Evolutionary conservation across 2,329 filamentous ascomycete genomes (phyloP), one percentile per base, ranked within the genome.

Genomic region (Mycogone perniciosa): DNA sequence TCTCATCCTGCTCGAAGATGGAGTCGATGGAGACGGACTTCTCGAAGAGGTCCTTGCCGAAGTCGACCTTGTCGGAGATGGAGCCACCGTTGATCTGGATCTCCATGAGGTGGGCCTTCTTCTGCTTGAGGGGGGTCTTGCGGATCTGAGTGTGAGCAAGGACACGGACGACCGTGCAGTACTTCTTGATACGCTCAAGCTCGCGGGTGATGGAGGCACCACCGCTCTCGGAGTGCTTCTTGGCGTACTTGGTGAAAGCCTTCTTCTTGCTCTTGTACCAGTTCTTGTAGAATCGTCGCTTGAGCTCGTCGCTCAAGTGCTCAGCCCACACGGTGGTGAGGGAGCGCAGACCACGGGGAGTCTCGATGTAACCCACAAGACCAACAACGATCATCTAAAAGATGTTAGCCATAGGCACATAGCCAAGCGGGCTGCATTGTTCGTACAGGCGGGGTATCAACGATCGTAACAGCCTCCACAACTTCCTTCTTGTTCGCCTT

Each of bases 181-280:
- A 99, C 84, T 97, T 97, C 89, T 96, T 96, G 80, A 99, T 97
- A 77, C 93, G 91, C 87, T 97, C 93, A 71, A 99, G 85, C 79
- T 99, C 93, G 72, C 89, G 88, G 76, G 88, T 90, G 81, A 97
- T 87, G 70, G 89, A 90, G 65, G 88, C 79, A 69, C 89, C 91
- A 77, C 76, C 88, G 80, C 78, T 86, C 82, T 97, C 92, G 60
- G 92, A 90, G 86, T 97, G 89, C 86, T 95, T 92, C 89, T 97
- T 99, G 82, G 93, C 89, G 80, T 99, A 99, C 84, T 95, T 96
- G 84, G 93, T 99, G 83, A 99, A 99, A 59, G 93, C 93, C 92
- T 99, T 99, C 89, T 96, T 97, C 91, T 99, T 99, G 84, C 85
- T 90, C 88, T 96, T 96, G 88, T 99, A 99, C 93, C 93, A 99